phyloP scores from a whole-genome alignment of 169 alveolate genomes.

The Plasmodium knowlesi region DNA sequence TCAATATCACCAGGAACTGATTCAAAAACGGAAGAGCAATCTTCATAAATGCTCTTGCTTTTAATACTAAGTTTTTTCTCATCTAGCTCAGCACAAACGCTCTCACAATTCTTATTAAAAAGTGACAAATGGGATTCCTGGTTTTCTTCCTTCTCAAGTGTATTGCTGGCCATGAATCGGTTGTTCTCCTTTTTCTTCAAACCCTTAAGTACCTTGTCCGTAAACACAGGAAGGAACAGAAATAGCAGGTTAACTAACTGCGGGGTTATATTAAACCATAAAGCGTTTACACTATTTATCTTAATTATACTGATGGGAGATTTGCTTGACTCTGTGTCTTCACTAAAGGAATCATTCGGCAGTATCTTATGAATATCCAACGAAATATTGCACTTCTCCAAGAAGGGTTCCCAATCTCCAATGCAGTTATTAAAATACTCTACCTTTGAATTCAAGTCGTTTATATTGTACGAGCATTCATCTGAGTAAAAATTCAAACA shows the following conservation, averaged over 20 bases:
- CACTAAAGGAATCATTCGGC: slow-evolving; percentile 74
- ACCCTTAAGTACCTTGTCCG: slow-evolving; percentile 76
- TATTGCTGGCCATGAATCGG: not conserved
- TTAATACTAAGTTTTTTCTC: not conserved
- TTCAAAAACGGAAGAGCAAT: slow-evolving; percentile 58
- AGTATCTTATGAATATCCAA: slow-evolving; percentile 47
- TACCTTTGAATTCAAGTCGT: slow-evolving; percentile 76
- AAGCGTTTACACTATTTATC: slow-evolving; percentile 80
- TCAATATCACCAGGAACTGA: slow-evolving; percentile 23
- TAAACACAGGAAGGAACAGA: slow-evolving; percentile 85
- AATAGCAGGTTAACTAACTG: slow-evolving; percentile 85
- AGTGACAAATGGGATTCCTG: not conserved
- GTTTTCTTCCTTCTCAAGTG: not conserved
- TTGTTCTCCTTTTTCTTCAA: slow-evolving; percentile 9
- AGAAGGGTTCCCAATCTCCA: slow-evolving; percentile 89
- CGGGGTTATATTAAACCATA: slow-evolving; percentile 88
- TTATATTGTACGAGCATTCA: slow-evolving; percentile 57
- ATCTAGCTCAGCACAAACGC: not conserved
- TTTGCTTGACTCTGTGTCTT: slow-evolving; percentile 81
- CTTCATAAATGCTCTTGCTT: slow-evolving; percentile 38
- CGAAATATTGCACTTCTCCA: slow-evolving; percentile 80
- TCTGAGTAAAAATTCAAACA: slow-evolving; percentile 38
- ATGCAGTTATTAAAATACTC: slow-evolving; percentile 84
- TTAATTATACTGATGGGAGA: slow-evolving; percentile 82
- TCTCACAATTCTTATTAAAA: slow-evolving; percentile 3